Evolutionary conservation across 1,139 yeast genomes (phyloP), one percentile per base, ranked within the genome.

Genomic region (Saccharomyces hybrid): DNA sequence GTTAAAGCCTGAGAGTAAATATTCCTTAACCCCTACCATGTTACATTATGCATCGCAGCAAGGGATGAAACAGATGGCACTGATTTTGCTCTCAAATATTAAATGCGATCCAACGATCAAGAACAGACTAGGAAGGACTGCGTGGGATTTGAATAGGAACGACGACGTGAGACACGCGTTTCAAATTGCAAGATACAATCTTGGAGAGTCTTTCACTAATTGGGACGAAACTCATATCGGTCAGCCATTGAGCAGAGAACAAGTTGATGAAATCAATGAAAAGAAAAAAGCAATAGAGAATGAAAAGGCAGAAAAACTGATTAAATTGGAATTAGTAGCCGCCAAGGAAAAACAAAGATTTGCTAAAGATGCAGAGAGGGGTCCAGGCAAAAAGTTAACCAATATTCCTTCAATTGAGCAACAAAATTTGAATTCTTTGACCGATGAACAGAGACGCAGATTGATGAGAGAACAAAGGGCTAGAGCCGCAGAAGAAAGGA

Each of bases 381-480:
- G 70, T 5, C 66, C 68, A 5, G 71, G 72, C 19, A 65, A 61
- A 42, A 55, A 57, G 13, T 46, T 67, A 29, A 62, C 63, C 5
- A 61, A 63, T 42, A 53, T 66, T 2, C 51, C 63, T 47, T 46
- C 50, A 16, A 42, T 44, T 9, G 11, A 60, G 16, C 68, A 67
- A 38, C 71, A 62, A 19, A 70, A 66, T 47, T 52, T 71, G 54
- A 72, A 62, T 56, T 69, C 70, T 0, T 68, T 85, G 54, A 74
- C 79, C 9, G 91, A 85, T 1, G 88, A 84, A 46, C 97, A 91
- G 60, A 79, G 81, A 64, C 77, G 78, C 78, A 79, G 84, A 64
- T 72, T 93, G 32, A 90, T 91, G 86, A 80, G 99, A 58, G 99
- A 93, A 64, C 91, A 93, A 66, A 75, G 99, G 54, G 98, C 98